These are phyloP conservation scores for Phialophora expanda DNA, from an alignment of 2,329 filamentous ascomycete genomes.

Conservation along the genomic window DNA sequence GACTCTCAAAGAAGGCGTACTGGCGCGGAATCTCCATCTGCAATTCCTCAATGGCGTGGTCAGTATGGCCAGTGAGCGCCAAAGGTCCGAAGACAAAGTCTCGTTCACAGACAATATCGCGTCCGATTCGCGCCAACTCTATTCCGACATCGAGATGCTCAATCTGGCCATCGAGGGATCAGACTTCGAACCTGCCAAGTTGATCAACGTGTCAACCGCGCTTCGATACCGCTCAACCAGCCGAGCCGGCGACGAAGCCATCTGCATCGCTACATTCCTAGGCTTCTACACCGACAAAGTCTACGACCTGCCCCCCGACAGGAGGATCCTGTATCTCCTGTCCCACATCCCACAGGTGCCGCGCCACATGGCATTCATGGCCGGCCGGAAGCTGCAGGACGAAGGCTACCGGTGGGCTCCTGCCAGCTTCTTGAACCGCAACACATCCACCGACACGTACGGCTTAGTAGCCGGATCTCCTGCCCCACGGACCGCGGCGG, in stretches of 20 bases:
- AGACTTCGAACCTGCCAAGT: neutral
- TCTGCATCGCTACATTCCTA: neutral
- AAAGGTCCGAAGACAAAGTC: neutral
- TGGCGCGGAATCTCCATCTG: constrained; percentile 3
- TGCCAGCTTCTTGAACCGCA: constrained; percentile 3
- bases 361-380: neutral
- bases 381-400: neutral
- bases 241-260: neutral
- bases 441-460: neutral
- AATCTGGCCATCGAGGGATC: constrained; percentile 1
- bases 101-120: neutral
- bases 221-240: neutral
- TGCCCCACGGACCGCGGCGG: too few relatives aligned
- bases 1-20: constrained; percentile 1
- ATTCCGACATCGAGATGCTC: neutral
- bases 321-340: neutral
- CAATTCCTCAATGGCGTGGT: constrained; percentile 5
- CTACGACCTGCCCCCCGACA: neutral
- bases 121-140: neutral
- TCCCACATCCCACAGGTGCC: neutral
- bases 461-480: neutral
- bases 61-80: neutral
- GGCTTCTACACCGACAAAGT: neutral
- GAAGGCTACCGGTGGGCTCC: constrained; percentile 1
- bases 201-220: neutral